A percentile compares a stretch with the other conserved stretches of the same genome.
phyloP scores from a whole-genome alignment of 768 basidiomycete genomes.

The Mycena latifolia region DNA sequence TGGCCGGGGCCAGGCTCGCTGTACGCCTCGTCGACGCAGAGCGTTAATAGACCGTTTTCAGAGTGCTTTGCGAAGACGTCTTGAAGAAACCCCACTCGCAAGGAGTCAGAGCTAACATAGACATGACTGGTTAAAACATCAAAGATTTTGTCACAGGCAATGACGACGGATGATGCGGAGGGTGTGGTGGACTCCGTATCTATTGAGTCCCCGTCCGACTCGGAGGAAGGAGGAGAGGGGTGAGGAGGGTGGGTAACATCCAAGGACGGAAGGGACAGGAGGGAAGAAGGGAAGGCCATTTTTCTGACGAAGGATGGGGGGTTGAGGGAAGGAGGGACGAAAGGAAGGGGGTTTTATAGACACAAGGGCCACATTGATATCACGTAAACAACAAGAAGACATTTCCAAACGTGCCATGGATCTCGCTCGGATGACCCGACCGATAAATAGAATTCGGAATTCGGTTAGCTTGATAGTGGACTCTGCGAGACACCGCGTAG shows the following conservation, averaged over 20 bases:
- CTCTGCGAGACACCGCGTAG: background rate
- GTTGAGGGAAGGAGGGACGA: background rate
- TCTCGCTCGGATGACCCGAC: conserved; percentile 23
- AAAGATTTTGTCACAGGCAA: background rate
- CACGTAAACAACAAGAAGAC: conserved; percentile 19
- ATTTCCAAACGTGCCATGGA: conserved; percentile 21
- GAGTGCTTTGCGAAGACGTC: conserved; percentile 50
- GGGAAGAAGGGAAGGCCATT: conserved; percentile 29
- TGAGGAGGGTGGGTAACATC: background rate
- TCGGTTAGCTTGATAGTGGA: conserved; percentile 10
- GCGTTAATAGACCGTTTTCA: conserved; percentile 43
- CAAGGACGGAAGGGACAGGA: conserved; percentile 19
- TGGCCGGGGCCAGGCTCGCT: background rate
- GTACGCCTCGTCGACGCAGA: conserved; percentile 43
- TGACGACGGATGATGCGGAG: background rate
- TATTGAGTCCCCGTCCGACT: conserved; percentile 21
- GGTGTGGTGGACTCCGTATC: conserved; percentile 20
- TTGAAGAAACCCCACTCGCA: conserved; percentile 40
- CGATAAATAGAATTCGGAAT: conserved; percentile 24
- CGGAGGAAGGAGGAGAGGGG: conserved; percentile 23
- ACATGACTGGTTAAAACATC: conserved; percentile 38
- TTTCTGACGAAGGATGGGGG: conserved; percentile 3
- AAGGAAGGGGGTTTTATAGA: conserved; percentile 15
- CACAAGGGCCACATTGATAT: background rate
- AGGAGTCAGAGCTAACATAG: conserved; percentile 37